A percentile compares a stretch with the other conserved stretches of the same genome.
phyloP scores from a whole-genome alignment of 768 basidiomycete species.

The Inosperma sp. region DNA sequence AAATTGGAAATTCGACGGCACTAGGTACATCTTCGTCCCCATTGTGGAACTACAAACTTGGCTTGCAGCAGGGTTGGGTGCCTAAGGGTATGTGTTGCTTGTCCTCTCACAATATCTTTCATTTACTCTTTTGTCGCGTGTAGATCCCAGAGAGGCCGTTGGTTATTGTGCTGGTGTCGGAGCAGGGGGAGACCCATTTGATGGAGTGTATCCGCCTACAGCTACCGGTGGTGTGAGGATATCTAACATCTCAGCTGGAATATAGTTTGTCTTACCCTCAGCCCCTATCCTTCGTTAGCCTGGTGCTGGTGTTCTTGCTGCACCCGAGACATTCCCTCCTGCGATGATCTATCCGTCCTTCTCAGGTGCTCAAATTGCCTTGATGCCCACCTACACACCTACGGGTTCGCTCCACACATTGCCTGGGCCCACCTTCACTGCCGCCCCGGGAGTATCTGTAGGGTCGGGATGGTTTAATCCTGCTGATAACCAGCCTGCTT shows the following conservation, averaged over 20 bases:
- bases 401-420: constrained; percentile 66
- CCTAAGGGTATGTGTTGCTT: constrained; percentile 64
- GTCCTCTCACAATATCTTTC: background rate
- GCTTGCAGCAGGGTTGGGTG: constrained; percentile 83
- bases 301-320: constrained; percentile 55
- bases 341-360: constrained; percentile 48
- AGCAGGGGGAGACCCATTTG: constrained; percentile 40
- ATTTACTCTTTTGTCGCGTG: background rate
- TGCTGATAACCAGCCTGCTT: constrained; percentile 55
- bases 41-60: constrained; percentile 86
- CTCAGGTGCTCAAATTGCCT: constrained; percentile 50
- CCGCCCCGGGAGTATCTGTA: constrained; percentile 45
- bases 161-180: constrained; percentile 41
- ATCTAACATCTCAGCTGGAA: too few relatives aligned
- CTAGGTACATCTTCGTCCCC: constrained; percentile 66
- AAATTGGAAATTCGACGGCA: constrained; percentile 77
- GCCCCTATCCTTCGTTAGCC: constrained; percentile 19
- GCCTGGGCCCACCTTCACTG: constrained; percentile 57
- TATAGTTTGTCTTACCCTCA: background rate
- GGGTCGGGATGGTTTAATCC: constrained; percentile 78
- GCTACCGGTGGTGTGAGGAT: constrained; percentile 61
- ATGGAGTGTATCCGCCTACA: constrained; percentile 54
- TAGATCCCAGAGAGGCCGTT: constrained; percentile 46
- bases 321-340: constrained; percentile 61
- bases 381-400: constrained; percentile 69